phyloP scores from a whole-genome alignment of 129 eudicot genomes.

The Oenanthe sinensis region DNA sequence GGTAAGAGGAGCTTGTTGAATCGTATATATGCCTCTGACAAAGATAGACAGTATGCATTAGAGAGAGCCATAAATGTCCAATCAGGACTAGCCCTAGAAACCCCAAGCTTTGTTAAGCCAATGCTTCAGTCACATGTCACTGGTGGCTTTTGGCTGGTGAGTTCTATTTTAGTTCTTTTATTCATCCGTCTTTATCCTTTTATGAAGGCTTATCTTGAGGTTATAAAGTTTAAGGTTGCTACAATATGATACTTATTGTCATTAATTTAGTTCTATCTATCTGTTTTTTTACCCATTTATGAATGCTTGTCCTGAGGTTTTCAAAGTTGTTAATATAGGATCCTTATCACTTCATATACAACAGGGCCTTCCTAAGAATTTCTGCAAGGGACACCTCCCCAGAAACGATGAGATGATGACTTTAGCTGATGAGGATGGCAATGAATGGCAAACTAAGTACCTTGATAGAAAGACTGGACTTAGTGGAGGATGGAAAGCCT shows the following conservation, averaged over 20 bases:
- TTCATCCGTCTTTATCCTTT: not conserved
- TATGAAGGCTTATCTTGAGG: not conserved
- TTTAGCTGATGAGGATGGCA: constrained; percentile 59
- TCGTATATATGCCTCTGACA: constrained; percentile 56
- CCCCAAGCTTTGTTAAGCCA: constrained; percentile 57
- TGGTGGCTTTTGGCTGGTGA: constrained; percentile 86
- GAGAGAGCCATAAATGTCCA: constrained; percentile 45
- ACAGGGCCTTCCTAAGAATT: constrained; percentile 59
- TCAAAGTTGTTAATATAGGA: not conserved
- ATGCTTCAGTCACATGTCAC: constrained; percentile 88
- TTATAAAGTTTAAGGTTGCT: not conserved
- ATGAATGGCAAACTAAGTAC: constrained; percentile 62
- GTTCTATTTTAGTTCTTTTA: not conserved
- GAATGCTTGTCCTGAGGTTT: not conserved
- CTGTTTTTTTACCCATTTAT: not conserved
- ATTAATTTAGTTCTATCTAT: not conserved
- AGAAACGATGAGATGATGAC: constrained; percentile 43
- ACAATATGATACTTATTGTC: no score
- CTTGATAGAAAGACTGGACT: constrained; percentile 75
- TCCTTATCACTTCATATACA: constrained; percentile 1
- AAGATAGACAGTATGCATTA: constrained; percentile 41
- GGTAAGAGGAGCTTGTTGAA: constrained; percentile 36
- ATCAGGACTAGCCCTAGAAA: constrained; percentile 29
- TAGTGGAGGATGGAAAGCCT: constrained; percentile 94
- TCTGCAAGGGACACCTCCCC: constrained; percentile 59